These are phyloP conservation scores for Fusarium graminum DNA, from an alignment of 2,329 filamentous ascomycete species.

Conservation along the genomic window DNA sequence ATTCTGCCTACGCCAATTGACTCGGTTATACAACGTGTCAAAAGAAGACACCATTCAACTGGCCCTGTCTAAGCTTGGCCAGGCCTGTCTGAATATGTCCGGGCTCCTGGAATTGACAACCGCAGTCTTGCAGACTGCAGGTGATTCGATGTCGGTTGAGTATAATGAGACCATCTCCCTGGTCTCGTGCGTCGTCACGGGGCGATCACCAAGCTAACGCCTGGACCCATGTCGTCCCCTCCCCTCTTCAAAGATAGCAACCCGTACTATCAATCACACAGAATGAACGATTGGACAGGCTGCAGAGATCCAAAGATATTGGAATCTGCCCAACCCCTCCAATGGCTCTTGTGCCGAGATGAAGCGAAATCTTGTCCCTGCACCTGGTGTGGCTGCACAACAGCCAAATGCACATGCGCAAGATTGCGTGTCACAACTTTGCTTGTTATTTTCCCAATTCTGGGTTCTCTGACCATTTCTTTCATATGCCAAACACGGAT, in stretches of 20 bases:
- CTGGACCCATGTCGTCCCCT: slow-evolving; percentile 6
- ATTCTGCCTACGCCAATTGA: slow-evolving; percentile 12
- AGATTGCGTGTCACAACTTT: slow-evolving; percentile 13
- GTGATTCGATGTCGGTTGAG: slow-evolving; percentile 39
- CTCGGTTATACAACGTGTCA: slow-evolving; percentile 16
- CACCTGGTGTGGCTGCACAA: slow-evolving; percentile 28
- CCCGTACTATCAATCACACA: slow-evolving; percentile 3
- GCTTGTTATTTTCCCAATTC: slow-evolving; percentile 15
- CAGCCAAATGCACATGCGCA: slow-evolving; percentile 1
- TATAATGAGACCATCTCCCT: slow-evolving; percentile 4
- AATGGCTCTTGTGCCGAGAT: slow-evolving; percentile 38
- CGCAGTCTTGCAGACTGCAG: slow-evolving; percentile 35
- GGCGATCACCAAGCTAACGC: slow-evolving; percentile 22
- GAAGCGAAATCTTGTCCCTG: slow-evolving; percentile 34
- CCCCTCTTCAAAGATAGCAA: slow-evolving; percentile 17
- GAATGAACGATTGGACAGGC: slow-evolving; percentile 17
- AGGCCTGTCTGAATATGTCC: not conserved
- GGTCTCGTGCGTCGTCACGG: slow-evolving; percentile 47
- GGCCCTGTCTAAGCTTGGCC: not conserved
- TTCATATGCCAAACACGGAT: slow-evolving; percentile 19
- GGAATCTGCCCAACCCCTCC: slow-evolving; percentile 9
- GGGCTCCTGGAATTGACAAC: slow-evolving; percentile 31
- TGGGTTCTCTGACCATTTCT: slow-evolving; percentile 4
- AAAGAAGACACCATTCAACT: slow-evolving; percentile 18
- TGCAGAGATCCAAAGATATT: not conserved